Evolutionary conservation across 164 flowering plant genomes (phyloP).

Genomic region (Cinnamomum micranthum): DNA sequence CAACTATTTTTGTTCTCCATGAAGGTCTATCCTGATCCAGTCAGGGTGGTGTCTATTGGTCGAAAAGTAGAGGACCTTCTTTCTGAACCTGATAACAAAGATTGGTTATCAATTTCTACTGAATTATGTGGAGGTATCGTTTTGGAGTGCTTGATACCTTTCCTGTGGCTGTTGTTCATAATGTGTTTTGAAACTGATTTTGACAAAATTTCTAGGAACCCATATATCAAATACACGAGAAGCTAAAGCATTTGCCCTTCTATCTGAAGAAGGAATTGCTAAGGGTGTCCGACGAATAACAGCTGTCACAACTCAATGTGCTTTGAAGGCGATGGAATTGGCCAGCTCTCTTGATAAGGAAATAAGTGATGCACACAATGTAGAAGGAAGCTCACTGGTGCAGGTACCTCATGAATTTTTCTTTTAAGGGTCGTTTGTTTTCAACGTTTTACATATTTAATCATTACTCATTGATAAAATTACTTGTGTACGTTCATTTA

Average conservation of each 20-base stretch:
- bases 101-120: constrained; percentile 75
- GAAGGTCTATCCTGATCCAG: constrained; percentile 98
- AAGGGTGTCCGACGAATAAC: constrained; percentile 89
- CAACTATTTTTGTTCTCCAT: constrained; percentile 8
- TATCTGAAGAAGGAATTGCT: constrained; percentile 95
- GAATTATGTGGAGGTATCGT: constrained; percentile 93
- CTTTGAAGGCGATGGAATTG: constrained; percentile 61
- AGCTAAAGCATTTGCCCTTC: constrained; percentile 86
- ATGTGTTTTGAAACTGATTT: constrained; percentile 7
- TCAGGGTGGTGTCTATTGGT: constrained; percentile 92
- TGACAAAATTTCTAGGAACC: constrained; percentile 53
- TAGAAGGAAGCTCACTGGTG: constrained; percentile 57
- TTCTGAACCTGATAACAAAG: constrained; percentile 69
- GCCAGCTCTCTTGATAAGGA: constrained; percentile 67
- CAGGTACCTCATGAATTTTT: constrained; percentile 44
- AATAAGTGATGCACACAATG: constrained; percentile 55
- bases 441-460: neutral
- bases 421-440: neutral
- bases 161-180: neutral
- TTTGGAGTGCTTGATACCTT: neutral
- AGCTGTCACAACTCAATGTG: constrained; percentile 80
- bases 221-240: constrained; percentile 93
- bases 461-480: neutral
- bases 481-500: too few relatives aligned
- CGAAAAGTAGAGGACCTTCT: constrained; percentile 78